Evolutionary conservation across 2,329 filamentous ascomycete species (phyloP).

Genomic region (Claviceps sp.): DNA sequence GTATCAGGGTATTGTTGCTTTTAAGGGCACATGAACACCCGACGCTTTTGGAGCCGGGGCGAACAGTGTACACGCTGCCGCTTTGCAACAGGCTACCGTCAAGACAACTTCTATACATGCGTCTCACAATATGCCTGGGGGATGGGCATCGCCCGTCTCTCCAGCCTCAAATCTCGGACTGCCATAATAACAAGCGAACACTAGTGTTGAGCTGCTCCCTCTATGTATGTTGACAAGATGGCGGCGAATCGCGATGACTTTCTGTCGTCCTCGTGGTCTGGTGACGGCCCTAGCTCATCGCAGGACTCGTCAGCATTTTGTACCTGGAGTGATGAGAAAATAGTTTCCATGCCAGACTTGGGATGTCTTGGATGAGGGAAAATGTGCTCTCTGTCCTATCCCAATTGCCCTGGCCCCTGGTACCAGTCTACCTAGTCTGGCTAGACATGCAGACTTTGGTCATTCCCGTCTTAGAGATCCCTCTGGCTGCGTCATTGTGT

Average conservation of each 20-base stretch:
- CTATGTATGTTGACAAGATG: too few species aligned
- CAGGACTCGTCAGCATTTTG: background rate
- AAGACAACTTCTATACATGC: background rate
- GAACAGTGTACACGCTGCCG: background rate
- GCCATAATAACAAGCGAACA: background rate
- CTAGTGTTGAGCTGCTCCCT: too few species aligned
- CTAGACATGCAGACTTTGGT: constrained; percentile 1
- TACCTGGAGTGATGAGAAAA: background rate
- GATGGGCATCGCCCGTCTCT: background rate
- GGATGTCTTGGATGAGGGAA: constrained; percentile 7
- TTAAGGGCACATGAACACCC: background rate
- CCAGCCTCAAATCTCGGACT: background rate
- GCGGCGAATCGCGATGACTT: too few species aligned
- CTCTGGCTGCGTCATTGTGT: background rate
- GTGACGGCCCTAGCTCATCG: background rate
- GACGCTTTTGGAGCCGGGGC: background rate
- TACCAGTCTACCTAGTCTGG: background rate
- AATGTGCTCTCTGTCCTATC: constrained; percentile 6
- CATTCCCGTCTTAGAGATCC: background rate
- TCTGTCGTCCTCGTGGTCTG: too few species aligned
- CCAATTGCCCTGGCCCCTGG: background rate
- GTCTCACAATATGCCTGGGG: background rate
- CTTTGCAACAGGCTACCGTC: background rate
- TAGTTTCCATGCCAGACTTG: constrained; percentile 6
- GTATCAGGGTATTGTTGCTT: background rate